These are phyloP conservation scores for Solanum bulbocastanum DNA, from an alignment of 257 asterid genomes.

Conservation along the genomic window DNA sequence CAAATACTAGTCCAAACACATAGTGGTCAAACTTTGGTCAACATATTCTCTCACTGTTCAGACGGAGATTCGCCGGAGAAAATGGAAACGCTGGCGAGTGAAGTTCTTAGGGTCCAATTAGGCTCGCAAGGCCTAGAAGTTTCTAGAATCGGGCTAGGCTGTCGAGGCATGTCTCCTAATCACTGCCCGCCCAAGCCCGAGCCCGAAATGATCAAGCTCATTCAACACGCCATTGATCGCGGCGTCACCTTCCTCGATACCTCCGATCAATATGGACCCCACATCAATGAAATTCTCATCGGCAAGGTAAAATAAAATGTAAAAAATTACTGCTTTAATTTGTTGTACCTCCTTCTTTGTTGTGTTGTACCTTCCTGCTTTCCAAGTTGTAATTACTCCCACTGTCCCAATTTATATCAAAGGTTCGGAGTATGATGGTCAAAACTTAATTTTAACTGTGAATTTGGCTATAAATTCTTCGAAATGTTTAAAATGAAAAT, in stretches of 20 bases:
- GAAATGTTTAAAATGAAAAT: too few relatives aligned
- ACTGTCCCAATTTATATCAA: not conserved
- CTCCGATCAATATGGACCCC: constrained; percentile 22
- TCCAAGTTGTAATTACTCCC: too few relatives aligned
- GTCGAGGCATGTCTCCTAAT: constrained; percentile 17
- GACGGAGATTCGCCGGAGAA: not conserved
- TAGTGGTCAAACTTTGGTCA: not conserved
- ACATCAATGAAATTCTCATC: constrained; percentile 19
- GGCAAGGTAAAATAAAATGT: constrained; percentile 10
- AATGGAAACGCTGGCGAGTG: not conserved
- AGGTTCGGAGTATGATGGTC: too few relatives aligned
- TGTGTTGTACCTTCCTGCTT: not conserved
- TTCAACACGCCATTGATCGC: constrained; percentile 15
- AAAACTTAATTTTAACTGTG: not conserved
- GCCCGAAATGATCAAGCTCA: constrained; percentile 20
- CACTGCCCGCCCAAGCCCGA: constrained; percentile 23
- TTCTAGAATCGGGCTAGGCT: constrained; percentile 18
- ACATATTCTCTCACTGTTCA: not conserved
- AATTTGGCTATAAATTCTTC: not conserved
- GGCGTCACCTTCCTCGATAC: constrained; percentile 27
- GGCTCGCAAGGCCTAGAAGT: constrained; percentile 24
- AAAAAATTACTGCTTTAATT: not conserved
- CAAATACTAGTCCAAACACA: not conserved
- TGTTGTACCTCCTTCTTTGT: not conserved
- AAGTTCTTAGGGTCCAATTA: constrained; percentile 10